Base-by-base conservation (phyloP, 192 early-diverging fungal species). In the Mortierella alpina region DNA sequence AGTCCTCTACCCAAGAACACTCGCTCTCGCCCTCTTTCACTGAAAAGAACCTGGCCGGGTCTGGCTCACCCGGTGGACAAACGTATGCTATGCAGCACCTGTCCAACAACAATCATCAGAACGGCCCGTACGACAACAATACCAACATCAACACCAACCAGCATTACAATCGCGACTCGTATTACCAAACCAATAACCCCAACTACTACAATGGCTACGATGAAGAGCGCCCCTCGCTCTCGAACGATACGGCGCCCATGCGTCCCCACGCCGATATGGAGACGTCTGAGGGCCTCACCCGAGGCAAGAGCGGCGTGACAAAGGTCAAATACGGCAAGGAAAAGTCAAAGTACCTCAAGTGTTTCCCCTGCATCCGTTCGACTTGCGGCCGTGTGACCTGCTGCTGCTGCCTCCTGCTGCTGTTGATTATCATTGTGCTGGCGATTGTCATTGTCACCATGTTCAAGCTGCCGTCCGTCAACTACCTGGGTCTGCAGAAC, bases 401-500 rank as follows among this genome's bases (percentile, higher is more conserved):
- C 50, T 87, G 86, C 51, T 50, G 82, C 44, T 83, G 78, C 31
- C 58, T 87, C 17, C 39, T 87, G 14, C 52, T 87, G 8, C 52
- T 87, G 46, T 11, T 87, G 7, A 51, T 55, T 11, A 71, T 87
- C 51, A 78, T 73, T 51, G 83, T 77, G 14, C 49, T 82, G 31
- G 73, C 71, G 9, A 78, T 84, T 63, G 83, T 85, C 4, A 44
- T 87, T 61, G 64, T 82, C 1, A 82, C 80, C 0, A 52, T 82
- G 1, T 87, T 87, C 82, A 85, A 87, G 62, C 31, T 85, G 63
- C 86, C 86, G 18, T 79, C 70, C 1, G 71, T 87, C 11, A 51
- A 64, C 18, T 72, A 75, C 40, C 54, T 22, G 50, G 83, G 75
- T 14, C 53, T 72, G 51, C 20, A 78, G 11, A 14, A 31, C 22